phyloP scores from a whole-genome alignment of 176 grass and related monocot genomes.

The Melocanna baccifera region DNA sequence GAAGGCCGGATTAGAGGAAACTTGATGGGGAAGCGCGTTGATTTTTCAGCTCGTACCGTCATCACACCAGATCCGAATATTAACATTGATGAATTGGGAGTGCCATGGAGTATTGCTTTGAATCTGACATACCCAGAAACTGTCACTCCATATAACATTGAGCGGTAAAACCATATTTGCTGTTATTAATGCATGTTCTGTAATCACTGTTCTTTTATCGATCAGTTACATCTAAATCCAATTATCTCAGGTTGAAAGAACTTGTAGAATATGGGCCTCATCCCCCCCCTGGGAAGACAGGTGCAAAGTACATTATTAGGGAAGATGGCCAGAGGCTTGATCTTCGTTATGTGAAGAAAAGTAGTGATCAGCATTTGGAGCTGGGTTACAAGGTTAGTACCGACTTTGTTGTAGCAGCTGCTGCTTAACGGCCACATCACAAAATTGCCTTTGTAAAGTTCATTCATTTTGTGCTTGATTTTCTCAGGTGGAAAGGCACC shows the following conservation, averaged over 20 bases:
- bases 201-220: not conserved
- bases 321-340: constrained; percentile 96
- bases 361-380: constrained; percentile 95
- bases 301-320: constrained; percentile 93
- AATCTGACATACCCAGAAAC: constrained; percentile 97
- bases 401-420: not conserved
- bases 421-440: not conserved
- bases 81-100: constrained; percentile 94
- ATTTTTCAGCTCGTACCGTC: constrained; percentile 93
- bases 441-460: not conserved
- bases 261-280: constrained; percentile 95
- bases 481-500: constrained; percentile 78
- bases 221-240: constrained; percentile 12
- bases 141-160: constrained; percentile 95
- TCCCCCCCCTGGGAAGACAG: constrained; percentile 89
- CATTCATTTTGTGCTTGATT: constrained; percentile 21
- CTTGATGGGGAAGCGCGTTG: constrained; percentile 98
- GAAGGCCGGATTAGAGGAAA: constrained; percentile 99
- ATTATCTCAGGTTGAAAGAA: constrained; percentile 69
- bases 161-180: constrained; percentile 50
- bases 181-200: not conserved
- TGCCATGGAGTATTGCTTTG: constrained; percentile 97
- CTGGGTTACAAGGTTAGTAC: constrained; percentile 80
- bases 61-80: constrained; percentile 95
- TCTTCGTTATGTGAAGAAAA: constrained; percentile 95